phyloP scores from a whole-genome alignment of 164 flowering plant species.

The Platanus orientalis region DNA sequence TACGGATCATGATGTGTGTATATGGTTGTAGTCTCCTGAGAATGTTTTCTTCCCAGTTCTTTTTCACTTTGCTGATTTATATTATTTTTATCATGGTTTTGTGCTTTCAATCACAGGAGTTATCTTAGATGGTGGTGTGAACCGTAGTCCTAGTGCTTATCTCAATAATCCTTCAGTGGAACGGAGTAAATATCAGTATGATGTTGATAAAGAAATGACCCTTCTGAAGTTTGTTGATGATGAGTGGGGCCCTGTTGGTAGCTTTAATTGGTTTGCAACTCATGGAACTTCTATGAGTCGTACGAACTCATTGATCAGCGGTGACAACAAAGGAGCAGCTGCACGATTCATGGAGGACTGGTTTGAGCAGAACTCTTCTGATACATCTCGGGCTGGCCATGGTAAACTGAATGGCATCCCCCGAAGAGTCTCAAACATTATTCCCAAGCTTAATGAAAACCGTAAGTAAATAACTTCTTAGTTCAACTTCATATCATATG shows the following conservation, averaged over 20 bases:
- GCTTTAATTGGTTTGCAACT: conserved; percentile 99
- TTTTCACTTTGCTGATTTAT: not conserved
- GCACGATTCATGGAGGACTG: conserved; percentile 99
- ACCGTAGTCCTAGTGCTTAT: conserved; percentile 97
- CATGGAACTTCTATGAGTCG: conserved; percentile 99
- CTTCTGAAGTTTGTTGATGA: conserved; percentile 91
- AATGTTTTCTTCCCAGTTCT: not conserved
- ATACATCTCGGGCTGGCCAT: conserved; percentile 8
- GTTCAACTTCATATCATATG: not conserved
- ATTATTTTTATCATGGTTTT: not conserved
- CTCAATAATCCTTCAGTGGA: conserved; percentile 85
- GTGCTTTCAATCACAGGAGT: conserved; percentile 56
- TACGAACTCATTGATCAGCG: conserved; percentile 89
- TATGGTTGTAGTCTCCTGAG: not conserved
- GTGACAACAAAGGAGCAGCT: conserved; percentile 98
- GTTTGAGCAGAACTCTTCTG: conserved; percentile 53
- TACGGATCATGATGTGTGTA: too few species aligned
- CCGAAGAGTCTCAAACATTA: conserved; percentile 70
- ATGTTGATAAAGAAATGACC: conserved; percentile 98
- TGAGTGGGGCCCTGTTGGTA: conserved; percentile 96
- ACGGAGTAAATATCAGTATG: conserved; percentile 73
- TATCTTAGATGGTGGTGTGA: conserved; percentile 81
- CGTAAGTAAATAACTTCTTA: conserved; percentile 40
- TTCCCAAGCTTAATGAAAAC: conserved; percentile 35
- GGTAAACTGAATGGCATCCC: conserved; percentile 32